Evolutionary conservation across 225 moss, liverwort and hornwort genomes (phyloP).

Genomic region (Pseudisothecium myosuroides): DNA sequence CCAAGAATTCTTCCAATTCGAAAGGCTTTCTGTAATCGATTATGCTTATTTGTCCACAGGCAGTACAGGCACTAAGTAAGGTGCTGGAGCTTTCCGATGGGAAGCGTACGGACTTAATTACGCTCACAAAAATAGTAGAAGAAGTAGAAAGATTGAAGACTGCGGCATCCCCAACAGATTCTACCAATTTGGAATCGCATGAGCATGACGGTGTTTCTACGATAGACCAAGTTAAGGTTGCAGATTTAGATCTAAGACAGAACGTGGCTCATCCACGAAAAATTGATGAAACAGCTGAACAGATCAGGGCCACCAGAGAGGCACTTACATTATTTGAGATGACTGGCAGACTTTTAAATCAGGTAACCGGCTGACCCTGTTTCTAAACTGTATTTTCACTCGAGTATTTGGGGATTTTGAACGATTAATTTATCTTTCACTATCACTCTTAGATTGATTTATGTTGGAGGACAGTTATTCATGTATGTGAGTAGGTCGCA

Average conservation of each 20-base stretch:
- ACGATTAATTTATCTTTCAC: not conserved
- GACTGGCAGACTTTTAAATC: constrained; percentile 73
- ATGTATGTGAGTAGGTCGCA: not conserved
- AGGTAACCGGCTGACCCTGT: constrained; percentile 11
- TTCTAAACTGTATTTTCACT: not conserved
- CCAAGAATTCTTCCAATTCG: not conserved
- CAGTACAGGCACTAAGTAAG: constrained; percentile 59
- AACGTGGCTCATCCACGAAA: not conserved
- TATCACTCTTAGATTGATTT: not conserved
- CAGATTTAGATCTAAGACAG: not conserved
- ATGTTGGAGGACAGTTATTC: not conserved
- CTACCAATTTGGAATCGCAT: not conserved
- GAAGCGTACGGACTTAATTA: constrained; percentile 62
- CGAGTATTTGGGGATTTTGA: not conserved
- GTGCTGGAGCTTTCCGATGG: constrained; percentile 82
- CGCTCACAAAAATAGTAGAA: constrained; percentile 52
- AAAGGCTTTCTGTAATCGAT: not conserved
- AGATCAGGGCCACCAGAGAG: constrained; percentile 24
- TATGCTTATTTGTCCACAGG: constrained; percentile 26
- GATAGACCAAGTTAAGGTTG: not conserved
- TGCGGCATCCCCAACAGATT: not conserved
- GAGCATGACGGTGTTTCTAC: not conserved
- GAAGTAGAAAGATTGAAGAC: constrained; percentile 53
- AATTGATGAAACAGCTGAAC: not conserved
- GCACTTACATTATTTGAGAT: constrained; percentile 54